Base-by-base conservation (phyloP, 2,329 filamentous ascomycete genomes). In the Hypoxylon sp. region DNA sequence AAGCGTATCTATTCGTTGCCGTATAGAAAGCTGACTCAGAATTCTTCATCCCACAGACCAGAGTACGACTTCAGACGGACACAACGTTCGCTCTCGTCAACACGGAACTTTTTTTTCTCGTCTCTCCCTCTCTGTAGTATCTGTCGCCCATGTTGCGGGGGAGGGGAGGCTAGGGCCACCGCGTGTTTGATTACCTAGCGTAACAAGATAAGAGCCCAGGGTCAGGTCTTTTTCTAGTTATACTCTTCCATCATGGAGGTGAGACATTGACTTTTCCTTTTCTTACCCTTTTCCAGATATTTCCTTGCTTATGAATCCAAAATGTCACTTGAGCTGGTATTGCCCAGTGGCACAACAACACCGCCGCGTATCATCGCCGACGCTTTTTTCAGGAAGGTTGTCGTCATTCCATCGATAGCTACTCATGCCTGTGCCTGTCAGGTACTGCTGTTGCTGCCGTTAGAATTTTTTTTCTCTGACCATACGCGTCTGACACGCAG, bases 11-110 rank as follows among this genome's bases (percentile, higher is more conserved):
- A 65, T 68, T 70, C 72, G 68, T 59, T 71, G 70, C 62, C 67
- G 69, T 64, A 69, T 62, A 67, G 52, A 68, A 50, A 70, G 74
- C 75, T 76, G 74, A 76, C 74, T 74, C 71, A 74, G 71, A 74
- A 68, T 69, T 65, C 62, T 51, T 71, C 50, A 54, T 70, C 51
- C 26, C 48, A 67, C 55, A 70, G 63, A 66, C 64, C 51, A 68
- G 66, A 63, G 69, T 66, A 70, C 67, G 65, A 67, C 69, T 65
- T 59, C 39, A 69, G 64, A 24, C 58, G 65, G 59, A 59, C 62
- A 63, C 66, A 52, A 61, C 46, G 55, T 53, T 63, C 59, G 58
- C 61, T 64, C 61, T 42, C 22, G 52, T 62, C 50, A 29, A 42
- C 37, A 59, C 33, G 31, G 52, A 35, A 26, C 46, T 39, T 51